phyloP scores from a whole-genome alignment of 1,284 basidiomycete genomes.

The Trametes hirsuta region DNA sequence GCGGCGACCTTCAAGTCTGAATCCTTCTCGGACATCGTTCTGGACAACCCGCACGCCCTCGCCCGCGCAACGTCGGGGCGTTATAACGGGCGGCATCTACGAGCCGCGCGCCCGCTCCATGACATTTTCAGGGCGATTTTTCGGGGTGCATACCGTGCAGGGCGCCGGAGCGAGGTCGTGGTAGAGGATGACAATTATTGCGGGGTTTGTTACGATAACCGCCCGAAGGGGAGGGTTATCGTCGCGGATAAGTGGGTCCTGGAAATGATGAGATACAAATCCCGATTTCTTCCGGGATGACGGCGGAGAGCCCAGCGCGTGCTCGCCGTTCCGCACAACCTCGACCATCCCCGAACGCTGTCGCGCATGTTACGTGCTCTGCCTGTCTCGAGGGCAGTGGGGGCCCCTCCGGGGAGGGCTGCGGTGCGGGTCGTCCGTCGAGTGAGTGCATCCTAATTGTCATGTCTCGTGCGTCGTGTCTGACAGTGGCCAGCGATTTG shows the following conservation, averaged over 20 bases:
- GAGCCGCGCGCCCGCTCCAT: slow-evolving; percentile 10
- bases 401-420: slow-evolving; percentile 48
- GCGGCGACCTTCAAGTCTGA: background rate
- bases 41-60: slow-evolving; percentile 5
- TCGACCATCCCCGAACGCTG: slow-evolving; percentile 28
- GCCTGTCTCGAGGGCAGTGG: slow-evolving; percentile 54
- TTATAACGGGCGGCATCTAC: background rate
- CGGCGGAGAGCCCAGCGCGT: slow-evolving; percentile 11
- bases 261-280: slow-evolving; percentile 14
- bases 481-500: slow-evolving; percentile 49
- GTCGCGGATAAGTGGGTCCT: background rate
- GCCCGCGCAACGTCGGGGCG: background rate
- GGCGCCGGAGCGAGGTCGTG: background rate
- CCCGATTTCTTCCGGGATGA: slow-evolving; percentile 25
- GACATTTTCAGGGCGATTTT: slow-evolving; percentile 4
- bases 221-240: slow-evolving; percentile 3
- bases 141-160: slow-evolving; percentile 2
- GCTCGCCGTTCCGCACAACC: slow-evolving; percentile 23
- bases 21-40: slow-evolving; percentile 20
- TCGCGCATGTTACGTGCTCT: slow-evolving; percentile 62
- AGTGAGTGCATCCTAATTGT: slow-evolving; percentile 41
- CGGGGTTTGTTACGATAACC: background rate
- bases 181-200: slow-evolving; percentile 4
- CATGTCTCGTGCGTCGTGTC: slow-evolving; percentile 8
- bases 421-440: slow-evolving; percentile 54